A percentile compares a stretch with the other conserved stretches of the same genome.
These are phyloP conservation scores for Rhododendron mucronatum DNA, from an alignment of 148 eudicot genomes.

Conservation along the genomic window DNA sequence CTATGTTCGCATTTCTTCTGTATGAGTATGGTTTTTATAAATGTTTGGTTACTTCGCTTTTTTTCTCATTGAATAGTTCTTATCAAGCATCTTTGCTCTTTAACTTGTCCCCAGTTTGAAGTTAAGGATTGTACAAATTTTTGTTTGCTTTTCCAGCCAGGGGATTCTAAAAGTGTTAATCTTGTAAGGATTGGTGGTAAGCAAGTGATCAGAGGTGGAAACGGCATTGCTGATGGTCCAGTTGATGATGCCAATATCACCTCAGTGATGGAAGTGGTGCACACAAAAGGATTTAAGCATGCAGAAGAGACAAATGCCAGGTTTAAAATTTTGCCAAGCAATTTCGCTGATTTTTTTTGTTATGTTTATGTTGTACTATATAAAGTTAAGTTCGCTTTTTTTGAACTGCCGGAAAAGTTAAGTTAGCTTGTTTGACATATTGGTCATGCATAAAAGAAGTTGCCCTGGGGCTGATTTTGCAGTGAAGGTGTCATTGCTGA, in stretches of 20 bases:
- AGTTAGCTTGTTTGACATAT: neutral
- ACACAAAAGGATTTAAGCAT: constrained; percentile 45
- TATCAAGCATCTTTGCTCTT: constrained; percentile 1
- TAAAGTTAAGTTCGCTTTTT: neutral
- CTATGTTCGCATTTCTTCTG: neutral
- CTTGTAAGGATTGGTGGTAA: constrained; percentile 83
- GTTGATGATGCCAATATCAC: constrained; percentile 50
- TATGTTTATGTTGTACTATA: neutral
- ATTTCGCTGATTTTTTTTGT: neutral
- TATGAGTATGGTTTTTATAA: neutral
- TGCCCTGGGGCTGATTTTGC: constrained; percentile 22
- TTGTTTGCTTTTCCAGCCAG: constrained; percentile 59
- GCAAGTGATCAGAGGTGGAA: constrained; percentile 77
- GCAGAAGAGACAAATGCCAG: constrained; percentile 60
- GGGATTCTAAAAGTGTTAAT: constrained; percentile 79
- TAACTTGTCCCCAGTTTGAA: neutral
- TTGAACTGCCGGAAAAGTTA: neutral
- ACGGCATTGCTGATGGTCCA: constrained; percentile 64
- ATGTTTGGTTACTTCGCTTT: neutral
- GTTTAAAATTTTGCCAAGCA: constrained; percentile 30
- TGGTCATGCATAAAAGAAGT: constrained; percentile 4
- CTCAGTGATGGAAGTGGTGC: constrained; percentile 48
- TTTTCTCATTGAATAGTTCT: neutral
- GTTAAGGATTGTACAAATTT: neutral
- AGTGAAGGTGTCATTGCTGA: constrained; percentile 64